Conservation (phyloP, 257 asterid species). For the Ilex aquifolium region DNA sequence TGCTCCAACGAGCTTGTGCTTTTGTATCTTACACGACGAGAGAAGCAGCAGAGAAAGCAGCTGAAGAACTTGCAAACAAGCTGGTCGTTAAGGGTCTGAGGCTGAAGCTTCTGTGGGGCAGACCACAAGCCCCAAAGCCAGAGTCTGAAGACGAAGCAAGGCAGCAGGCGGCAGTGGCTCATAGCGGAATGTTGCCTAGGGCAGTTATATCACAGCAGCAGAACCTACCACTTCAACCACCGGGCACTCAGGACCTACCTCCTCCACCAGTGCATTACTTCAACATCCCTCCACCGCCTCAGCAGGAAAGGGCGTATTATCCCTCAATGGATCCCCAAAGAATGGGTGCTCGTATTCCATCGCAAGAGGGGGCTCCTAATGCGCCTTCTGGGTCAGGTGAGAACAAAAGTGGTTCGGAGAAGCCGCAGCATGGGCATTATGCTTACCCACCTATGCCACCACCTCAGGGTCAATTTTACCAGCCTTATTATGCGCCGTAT, state of each 20-base stretch:
- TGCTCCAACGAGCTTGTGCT: constrained; percentile 89
- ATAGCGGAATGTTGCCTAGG: constrained; percentile 84
- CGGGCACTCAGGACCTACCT: constrained; percentile 50
- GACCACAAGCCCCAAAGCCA: constrained; percentile 67
- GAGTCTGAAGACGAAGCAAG: constrained; percentile 78
- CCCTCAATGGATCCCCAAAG: constrained; percentile 99
- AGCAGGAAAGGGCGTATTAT: constrained; percentile 68
- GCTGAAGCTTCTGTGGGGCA: constrained; percentile 93
- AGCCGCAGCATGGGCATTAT: constrained; percentile 36
- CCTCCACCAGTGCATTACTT: constrained; percentile 65
- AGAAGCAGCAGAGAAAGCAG: constrained; percentile 97
- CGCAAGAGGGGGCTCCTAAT: constrained; percentile 66
- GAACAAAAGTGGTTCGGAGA: constrained; percentile 34
- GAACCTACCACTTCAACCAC: constrained; percentile 57
- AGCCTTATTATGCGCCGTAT: constrained; percentile 56
- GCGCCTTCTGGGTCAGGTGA: constrained; percentile 58
- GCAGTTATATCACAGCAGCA: constrained; percentile 92
- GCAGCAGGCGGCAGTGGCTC: constrained; percentile 70
- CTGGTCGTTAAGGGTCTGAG: constrained; percentile 84
- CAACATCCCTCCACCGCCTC: constrained; percentile 66
- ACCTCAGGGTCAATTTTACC: constrained; percentile 75
- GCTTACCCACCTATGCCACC: constrained; percentile 54
- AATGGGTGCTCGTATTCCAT: constrained; percentile 75
- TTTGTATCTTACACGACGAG: constrained; percentile 87
- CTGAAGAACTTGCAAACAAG: constrained; percentile 88